Evolutionary conservation across 2,329 filamentous ascomycete genomes (phyloP).

Genomic region (Byssochlamys sp.): DNA sequence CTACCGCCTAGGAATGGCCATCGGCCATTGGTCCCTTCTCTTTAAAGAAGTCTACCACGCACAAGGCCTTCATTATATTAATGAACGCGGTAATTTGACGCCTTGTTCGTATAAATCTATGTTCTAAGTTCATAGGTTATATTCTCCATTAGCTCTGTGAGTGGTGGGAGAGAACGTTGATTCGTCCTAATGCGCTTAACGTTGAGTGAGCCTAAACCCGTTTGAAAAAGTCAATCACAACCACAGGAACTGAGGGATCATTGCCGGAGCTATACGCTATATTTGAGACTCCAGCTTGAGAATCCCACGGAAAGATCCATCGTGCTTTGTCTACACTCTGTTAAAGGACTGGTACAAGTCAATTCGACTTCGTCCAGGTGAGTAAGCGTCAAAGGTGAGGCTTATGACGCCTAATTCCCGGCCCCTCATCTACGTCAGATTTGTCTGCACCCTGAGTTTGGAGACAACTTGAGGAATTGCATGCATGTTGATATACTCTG

Average conservation of each 20-base stretch:
- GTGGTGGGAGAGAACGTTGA: not conserved
- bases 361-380: conserved; percentile 18
- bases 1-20: conserved; percentile 15
- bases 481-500: not conserved
- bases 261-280: not conserved
- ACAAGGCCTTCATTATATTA: not conserved
- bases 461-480: not conserved
- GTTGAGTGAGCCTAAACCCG: not conserved
- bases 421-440: conserved; percentile 1
- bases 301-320: conserved; percentile 8
- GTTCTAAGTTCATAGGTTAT: not conserved
- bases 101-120: not conserved
- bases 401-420: not conserved
- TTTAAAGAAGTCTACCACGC: not conserved
- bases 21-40: not conserved
- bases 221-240: not conserved
- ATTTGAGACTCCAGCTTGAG: not conserved
- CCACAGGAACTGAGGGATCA: not conserved
- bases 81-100: not conserved
- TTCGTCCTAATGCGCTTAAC: not conserved
- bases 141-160: not conserved
- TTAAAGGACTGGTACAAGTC: conserved; percentile 19
- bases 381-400: conserved; percentile 12
- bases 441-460: not conserved
- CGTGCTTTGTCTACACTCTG: conserved; percentile 20